Evolutionary conservation across 306 rosid genomes (phyloP), one percentile per base, ranked within the genome.

Genomic region (Begonia loranthoides): DNA sequence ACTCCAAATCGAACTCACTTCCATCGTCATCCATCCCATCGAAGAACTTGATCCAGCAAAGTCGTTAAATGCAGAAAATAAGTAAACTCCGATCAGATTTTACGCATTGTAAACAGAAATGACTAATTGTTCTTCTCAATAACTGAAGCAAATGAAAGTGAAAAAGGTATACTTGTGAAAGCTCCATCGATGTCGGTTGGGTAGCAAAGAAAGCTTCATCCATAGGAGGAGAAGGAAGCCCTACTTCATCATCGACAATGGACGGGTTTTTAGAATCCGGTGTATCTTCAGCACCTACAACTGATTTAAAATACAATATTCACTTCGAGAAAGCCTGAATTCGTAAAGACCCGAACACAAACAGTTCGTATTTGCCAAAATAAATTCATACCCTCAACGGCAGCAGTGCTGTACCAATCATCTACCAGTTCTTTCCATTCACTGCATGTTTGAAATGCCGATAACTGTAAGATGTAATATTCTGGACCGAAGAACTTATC

Each of bases 1-100:
- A 57, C 66, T 41, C 65, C 14, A 44, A 70, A 64, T 57, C 68
- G 58, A 70, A 87, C 96, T 88, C 79, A 88, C 96, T 90, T 86
- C 94, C 95, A 51, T 70, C 63, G 50, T 90, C 99, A 54, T 90
- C 99, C 83, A 90, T 83, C 78, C 95, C 99, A 66, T 86, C 99
- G 17, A 90, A 90, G 82, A 90, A 85, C 99, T 88, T 62, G 66
- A 41, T 63, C 51, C 28, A 41, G 36, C 34, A 24, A 24, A 24
- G 34, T 24, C 34, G 64, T 69, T 54, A 61, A 56, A 59, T 52
- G 59, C 12, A 24, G 38, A 65, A 51, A 67, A 50, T 68, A 55
- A 57, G 69, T 44, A 62, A 55, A 70, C 45, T 45, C 39, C 22
- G 64, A 69, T 87, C 63, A 84, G 84, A 54, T 60, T 58, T 63